Evolutionary conservation across 2,329 filamentous ascomycete species (phyloP).

Genomic region (Blumeria graminis): DNA sequence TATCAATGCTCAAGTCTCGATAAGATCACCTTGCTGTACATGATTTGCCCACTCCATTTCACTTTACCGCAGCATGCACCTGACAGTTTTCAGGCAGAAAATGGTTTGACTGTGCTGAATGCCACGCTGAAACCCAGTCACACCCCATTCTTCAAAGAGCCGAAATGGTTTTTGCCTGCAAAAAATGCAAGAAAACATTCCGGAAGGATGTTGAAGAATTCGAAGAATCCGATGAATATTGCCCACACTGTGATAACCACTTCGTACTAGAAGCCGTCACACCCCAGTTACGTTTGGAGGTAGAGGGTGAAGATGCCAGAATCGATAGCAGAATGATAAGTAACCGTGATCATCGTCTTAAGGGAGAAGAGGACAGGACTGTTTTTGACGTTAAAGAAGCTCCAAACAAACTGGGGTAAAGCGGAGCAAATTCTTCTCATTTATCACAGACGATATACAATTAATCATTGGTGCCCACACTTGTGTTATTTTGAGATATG

Average conservation of each 20-base stretch:
- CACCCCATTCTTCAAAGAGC: conserved; percentile 53
- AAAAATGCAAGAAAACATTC: conserved; percentile 97
- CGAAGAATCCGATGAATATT: conserved; percentile 95
- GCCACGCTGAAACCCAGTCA: conserved; percentile 58
- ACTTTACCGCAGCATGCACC: background rate
- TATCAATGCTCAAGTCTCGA: conserved; percentile 90
- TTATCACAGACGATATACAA: background rate
- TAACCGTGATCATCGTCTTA: conserved; percentile 55
- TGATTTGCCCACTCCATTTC: conserved; percentile 5
- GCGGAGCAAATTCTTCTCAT: background rate
- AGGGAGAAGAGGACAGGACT: conserved; percentile 28
- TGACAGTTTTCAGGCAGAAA: conserved; percentile 39
- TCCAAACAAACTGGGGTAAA: conserved; percentile 51
- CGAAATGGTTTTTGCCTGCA: conserved; percentile 92
- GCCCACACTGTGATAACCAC: conserved; percentile 97
- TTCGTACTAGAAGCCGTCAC: conserved; percentile 77
- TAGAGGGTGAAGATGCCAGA: conserved; percentile 79
- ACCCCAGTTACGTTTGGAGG: conserved; percentile 57
- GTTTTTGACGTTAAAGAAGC: conserved; percentile 59
- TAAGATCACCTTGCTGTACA: conserved; percentile 87
- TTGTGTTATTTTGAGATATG: too few species aligned
- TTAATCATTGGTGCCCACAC: too few species aligned
- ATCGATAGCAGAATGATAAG: conserved; percentile 66
- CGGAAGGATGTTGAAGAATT: conserved; percentile 81
- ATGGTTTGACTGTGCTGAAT: conserved; percentile 98